These are phyloP conservation scores for Mycena leptocephala DNA, from an alignment of 768 basidiomycete genomes.

Conservation along the genomic window DNA sequence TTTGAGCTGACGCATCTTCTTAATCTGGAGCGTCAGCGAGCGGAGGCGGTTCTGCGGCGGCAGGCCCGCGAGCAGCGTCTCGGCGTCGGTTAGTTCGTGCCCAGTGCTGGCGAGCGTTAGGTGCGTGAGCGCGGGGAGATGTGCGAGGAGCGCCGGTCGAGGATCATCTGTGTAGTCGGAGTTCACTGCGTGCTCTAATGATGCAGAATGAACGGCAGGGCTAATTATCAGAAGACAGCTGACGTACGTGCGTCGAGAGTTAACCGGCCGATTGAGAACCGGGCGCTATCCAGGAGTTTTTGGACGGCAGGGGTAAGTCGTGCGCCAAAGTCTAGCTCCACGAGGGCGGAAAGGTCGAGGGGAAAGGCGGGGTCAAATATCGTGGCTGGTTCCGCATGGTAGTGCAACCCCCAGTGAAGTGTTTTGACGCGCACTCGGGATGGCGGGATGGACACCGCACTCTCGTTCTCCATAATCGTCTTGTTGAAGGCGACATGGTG, in stretches of 20 bases:
- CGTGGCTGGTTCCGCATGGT: neutral
- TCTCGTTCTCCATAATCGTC: neutral
- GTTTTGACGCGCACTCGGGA: neutral
- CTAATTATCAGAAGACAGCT: too few species aligned
- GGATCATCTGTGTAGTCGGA: neutral
- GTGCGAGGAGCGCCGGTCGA: neutral
- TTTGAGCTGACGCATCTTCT: neutral
- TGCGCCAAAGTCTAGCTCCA: neutral
- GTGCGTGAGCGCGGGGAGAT: conserved; percentile 1
- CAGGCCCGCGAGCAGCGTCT: neutral
- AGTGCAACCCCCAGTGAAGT: neutral
- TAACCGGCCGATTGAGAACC: neutral
- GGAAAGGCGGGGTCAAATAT: neutral
- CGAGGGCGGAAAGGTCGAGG: conserved; percentile 1
- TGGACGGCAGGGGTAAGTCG: neutral
- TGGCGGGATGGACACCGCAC: neutral
- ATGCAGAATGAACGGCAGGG: neutral
- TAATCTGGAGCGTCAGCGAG: neutral
- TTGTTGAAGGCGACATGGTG: neutral
- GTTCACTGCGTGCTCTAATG: neutral
- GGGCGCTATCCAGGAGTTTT: neutral
- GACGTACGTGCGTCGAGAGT: conserved; percentile 12
- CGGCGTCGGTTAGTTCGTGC: neutral
- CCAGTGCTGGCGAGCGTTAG: neutral
- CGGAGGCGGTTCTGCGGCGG: neutral